These are phyloP conservation scores for Linaria vulgaris DNA, from an alignment of 257 asterid genomes.

Conservation along the genomic window DNA sequence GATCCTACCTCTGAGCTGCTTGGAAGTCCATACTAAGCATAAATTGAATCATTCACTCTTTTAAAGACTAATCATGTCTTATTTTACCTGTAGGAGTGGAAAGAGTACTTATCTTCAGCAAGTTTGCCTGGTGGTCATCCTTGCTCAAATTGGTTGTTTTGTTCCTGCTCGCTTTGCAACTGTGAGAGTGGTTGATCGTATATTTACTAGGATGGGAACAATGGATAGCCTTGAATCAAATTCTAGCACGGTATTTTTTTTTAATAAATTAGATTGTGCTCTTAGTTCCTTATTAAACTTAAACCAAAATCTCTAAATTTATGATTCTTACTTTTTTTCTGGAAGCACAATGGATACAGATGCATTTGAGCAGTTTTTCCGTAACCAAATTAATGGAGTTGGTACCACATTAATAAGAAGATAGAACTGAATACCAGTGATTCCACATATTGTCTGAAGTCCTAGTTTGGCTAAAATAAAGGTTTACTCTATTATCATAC, in stretches of 20 bases:
- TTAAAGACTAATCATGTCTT: constrained; percentile 18
- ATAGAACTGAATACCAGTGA: not conserved
- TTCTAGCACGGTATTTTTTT: constrained; percentile 78
- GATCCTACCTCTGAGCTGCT: constrained; percentile 9
- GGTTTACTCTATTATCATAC: not conserved
- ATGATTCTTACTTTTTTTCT: not conserved
- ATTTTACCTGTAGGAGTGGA: constrained; percentile 77
- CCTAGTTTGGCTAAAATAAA: not conserved
- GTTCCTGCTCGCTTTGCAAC: constrained; percentile 93
- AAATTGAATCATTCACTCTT: constrained; percentile 20
- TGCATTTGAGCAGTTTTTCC: not conserved
- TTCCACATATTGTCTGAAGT: not conserved
- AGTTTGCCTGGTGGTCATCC: constrained; percentile 82
- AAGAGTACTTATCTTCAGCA: constrained; percentile 98
- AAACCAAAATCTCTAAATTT: not conserved
- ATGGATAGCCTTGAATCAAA: constrained; percentile 88
- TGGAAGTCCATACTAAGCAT: constrained; percentile 16
- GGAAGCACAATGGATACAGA: not conserved
- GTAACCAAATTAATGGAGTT: not conserved
- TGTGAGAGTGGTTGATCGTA: constrained; percentile 81
- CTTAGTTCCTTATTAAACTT: not conserved
- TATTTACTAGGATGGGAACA: constrained; percentile 98
- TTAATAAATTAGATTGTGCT: not conserved
- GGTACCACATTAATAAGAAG: not conserved
- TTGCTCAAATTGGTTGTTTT: constrained; percentile 97